Percentiles rank a stretch among this genome's conserved stretches.
Evolutionary conservation across 176 grass and related monocot species (phyloP).

Genomic region (Hyparrhenia diplandra): DNA sequence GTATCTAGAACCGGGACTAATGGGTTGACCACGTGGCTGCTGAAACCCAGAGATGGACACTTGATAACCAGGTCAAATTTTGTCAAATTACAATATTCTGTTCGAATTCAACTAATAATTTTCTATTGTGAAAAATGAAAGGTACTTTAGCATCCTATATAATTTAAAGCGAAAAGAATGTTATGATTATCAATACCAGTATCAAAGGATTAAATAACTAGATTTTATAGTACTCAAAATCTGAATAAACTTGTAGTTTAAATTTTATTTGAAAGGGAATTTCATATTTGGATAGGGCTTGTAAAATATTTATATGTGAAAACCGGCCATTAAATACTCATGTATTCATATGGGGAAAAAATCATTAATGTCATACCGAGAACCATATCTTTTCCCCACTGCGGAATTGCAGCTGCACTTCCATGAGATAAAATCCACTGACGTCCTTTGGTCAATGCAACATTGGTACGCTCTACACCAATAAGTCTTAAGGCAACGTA

Average conservation of each 20-base stretch:
- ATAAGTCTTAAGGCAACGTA: slow-evolving; percentile 35
- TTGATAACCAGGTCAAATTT: neutral
- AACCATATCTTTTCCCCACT: slow-evolving; percentile 52
- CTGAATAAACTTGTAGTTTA: neutral
- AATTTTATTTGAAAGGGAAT: neutral
- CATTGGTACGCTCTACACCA: neutral
- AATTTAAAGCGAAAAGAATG: neutral
- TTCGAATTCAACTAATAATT: neutral
- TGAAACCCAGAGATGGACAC: neutral
- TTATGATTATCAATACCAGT: neutral
- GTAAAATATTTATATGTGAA: no score
- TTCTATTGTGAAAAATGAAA: neutral
- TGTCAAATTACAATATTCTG: neutral
- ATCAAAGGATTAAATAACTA: neutral
- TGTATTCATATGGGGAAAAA: no score
- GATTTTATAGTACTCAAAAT: neutral
- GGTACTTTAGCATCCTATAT: neutral
- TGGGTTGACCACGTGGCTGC: no score
- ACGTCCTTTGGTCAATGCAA: neutral
- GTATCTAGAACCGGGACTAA: no score
- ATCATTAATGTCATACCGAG: slow-evolving; percentile 21
- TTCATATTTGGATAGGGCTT: neutral
- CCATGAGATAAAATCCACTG: slow-evolving; percentile 28
- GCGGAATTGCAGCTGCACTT: slow-evolving; percentile 28
- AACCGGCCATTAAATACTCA: no score